Evolutionary conservation across 176 grass and related monocot species (phyloP).

Genomic region (Oryza glaberrima): DNA sequence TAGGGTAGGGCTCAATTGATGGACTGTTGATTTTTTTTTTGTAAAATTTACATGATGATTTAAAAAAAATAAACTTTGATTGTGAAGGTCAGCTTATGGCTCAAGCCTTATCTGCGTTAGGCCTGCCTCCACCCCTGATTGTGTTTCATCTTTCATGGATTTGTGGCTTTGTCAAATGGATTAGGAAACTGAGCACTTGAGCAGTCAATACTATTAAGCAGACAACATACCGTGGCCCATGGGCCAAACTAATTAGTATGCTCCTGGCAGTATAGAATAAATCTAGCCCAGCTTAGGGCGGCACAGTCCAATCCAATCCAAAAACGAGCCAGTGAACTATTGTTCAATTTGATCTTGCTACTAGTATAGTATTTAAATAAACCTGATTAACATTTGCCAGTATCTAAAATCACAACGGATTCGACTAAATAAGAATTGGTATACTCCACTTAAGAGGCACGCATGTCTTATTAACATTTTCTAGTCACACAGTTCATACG

Average conservation of each 20-base stretch:
- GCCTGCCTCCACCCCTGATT: too few species aligned
- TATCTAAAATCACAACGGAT: neutral
- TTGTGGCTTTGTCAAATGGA: too few species aligned
- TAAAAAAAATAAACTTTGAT: too few species aligned
- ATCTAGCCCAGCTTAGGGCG: neutral
- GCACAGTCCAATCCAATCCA: neutral
- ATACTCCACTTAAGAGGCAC: neutral
- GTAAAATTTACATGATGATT: too few species aligned
- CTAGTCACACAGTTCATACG: neutral
- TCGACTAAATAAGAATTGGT: neutral
- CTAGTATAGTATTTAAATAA: neutral
- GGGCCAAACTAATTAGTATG: neutral
- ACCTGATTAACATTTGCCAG: neutral
- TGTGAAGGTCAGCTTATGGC: too few species aligned
- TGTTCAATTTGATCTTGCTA: neutral
- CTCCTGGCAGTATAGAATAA: neutral
- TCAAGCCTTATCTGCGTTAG: too few species aligned
- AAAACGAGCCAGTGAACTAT: neutral
- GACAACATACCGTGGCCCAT: too few species aligned
- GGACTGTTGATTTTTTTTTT: too few species aligned
- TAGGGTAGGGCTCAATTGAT: too few species aligned
- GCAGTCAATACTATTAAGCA: too few species aligned
- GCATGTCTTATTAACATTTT: constrained; percentile 33
- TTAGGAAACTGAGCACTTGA: too few species aligned
- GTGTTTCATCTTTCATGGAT: neutral